Evolutionary conservation across 164 flowering plant genomes (phyloP).

Genomic region (Cinnamomum micranthum): DNA sequence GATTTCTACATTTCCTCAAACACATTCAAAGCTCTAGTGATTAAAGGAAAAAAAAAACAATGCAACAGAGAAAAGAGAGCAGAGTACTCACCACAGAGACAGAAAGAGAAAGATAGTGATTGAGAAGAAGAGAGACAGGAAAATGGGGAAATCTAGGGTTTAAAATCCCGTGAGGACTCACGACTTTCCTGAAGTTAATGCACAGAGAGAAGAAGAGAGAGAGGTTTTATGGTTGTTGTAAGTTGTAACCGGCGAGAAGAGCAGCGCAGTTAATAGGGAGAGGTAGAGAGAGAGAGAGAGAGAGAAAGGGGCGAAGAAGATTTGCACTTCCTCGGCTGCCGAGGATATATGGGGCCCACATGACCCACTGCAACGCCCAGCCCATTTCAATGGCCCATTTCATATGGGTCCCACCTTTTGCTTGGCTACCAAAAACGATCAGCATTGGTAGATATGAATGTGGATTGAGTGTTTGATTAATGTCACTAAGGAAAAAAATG

Average conservation of each 20-base stretch:
- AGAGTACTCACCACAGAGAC: neutral
- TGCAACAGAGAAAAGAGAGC: neutral
- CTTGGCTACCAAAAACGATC: too few relatives aligned
- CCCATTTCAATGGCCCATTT: too few relatives aligned
- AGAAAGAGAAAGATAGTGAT: neutral
- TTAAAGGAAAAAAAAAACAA: too few relatives aligned
- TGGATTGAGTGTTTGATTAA: too few relatives aligned
- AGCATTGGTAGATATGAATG: too few relatives aligned
- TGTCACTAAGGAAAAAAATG: too few relatives aligned
- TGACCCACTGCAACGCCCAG: too few relatives aligned
- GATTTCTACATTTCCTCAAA: neutral
- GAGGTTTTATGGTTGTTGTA: neutral
- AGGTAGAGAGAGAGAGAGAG: too few relatives aligned
- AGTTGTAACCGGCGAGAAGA: conserved; percentile 1
- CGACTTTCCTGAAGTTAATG: neutral
- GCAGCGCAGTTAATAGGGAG: neutral
- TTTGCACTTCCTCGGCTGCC: neutral
- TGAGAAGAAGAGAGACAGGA: neutral
- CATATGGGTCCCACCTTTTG: too few relatives aligned
- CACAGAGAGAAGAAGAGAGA: neutral
- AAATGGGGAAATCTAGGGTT: neutral
- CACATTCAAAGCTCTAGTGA: neutral
- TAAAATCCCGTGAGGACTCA: neutral
- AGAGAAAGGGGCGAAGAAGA: neutral
- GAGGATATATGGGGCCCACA: too few relatives aligned